Base-by-base conservation (phyloP, 2,329 filamentous ascomycete species). In the Epichloe coenophiala region DNA sequence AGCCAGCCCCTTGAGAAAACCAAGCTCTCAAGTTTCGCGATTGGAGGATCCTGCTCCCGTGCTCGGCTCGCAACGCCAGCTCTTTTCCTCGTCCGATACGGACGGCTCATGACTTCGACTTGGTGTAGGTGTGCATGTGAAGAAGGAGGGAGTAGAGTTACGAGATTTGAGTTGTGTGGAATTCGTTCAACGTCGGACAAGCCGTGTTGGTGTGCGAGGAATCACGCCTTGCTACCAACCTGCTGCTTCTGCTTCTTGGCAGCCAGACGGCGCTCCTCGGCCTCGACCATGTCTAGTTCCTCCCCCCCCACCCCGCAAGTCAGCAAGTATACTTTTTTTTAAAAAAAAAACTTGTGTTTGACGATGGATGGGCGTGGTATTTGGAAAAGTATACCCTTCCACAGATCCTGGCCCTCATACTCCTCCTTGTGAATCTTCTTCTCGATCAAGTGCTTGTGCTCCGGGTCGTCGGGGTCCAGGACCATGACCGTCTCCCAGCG, bases 371-470 rank as follows among this genome's bases (percentile, higher is more conserved):
- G 27, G 7, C 27, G 27, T 27, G 27, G 2, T 27, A 2, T 7
- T 27, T 27, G 17, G 23, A 2, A 6, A 27, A 27, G 23, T 0
- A 64, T 69, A 86, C 83, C 84, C 74, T 81, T 93, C 93, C 93
- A 98, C 61, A 96, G 76, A 68, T 97, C 90, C 71, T 95, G 87
- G 43, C 88, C 87, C 64, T 83, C 77, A 66, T 94, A 93, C 56
- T 86, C 76, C 73, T 94, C 88, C 71, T 89, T 86, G 66, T 94
- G 87, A 50, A 93, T 78, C 71, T 75, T 82, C 80, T 90, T 91
- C 78, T 94, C 87, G 58, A 94, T 86, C 58, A 89, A 65, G 60
- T 85, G 75, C 76, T 88, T 85, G 68, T 90, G 87, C 69, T 84
- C 80, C 2, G 87, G 88, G 64, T 95, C 88, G 57, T 87, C 75